Conservation (phyloP, 1,139 yeast genomes). For the Zygosaccharomyces pseudobailii region DNA sequence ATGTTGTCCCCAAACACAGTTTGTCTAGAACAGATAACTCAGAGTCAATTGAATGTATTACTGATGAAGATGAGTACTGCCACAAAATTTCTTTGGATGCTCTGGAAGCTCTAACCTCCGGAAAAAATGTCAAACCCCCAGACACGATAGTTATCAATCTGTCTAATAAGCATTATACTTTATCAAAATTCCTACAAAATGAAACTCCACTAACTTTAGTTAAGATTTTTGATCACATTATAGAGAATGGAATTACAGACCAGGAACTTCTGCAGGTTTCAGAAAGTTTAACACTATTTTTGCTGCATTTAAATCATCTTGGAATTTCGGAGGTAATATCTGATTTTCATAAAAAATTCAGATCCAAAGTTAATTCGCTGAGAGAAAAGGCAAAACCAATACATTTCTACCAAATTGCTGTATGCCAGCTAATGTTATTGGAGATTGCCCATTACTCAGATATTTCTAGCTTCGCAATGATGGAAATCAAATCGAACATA, state of each 20-base stretch:
- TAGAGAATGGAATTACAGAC: conserved; percentile 26
- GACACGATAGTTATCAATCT: conserved; percentile 17
- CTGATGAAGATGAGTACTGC: neutral
- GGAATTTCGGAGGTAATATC: conserved; percentile 18
- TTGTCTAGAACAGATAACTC: neutral
- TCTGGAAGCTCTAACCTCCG: conserved; percentile 14
- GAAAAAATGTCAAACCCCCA: conserved; percentile 14
- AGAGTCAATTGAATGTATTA: neutral
- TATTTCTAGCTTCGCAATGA: conserved; percentile 12
- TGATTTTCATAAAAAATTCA: conserved; percentile 26
- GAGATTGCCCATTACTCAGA: conserved; percentile 25
- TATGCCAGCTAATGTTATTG: conserved; percentile 27
- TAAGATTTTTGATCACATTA: conserved; percentile 20
- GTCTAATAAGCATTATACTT: conserved; percentile 12
- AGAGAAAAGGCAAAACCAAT: conserved; percentile 29
- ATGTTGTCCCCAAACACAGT: conserved; percentile 4
- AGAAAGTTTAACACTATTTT: conserved; percentile 16
- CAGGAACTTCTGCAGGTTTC: conserved; percentile 19
- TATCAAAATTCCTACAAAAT: conserved; percentile 21
- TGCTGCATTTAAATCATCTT: conserved; percentile 20
- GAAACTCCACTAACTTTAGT: conserved; percentile 11
- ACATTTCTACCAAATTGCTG: conserved; percentile 30
- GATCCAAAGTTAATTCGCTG: conserved; percentile 23
- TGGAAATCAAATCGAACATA: conserved; percentile 19
- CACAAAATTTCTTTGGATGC: conserved; percentile 4